Conservation (phyloP, 75 land plant species). For the Pinus tabuliformis region DNA sequence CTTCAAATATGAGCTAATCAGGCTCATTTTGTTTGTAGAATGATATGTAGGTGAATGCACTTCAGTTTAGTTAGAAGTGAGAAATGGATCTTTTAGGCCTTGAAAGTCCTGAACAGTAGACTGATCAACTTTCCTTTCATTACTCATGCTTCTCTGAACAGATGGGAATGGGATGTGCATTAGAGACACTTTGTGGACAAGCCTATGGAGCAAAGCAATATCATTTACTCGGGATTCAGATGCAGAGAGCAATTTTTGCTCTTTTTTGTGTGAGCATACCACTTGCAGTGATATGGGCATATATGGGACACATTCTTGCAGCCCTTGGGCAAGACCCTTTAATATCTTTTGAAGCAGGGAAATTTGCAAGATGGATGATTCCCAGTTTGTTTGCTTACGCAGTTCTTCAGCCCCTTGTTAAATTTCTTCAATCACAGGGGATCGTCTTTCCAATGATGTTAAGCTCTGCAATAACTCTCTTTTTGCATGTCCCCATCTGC, state of each 20-base stretch:
- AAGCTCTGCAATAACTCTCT: conserved; percentile 37
- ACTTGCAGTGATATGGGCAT: conserved; percentile 62
- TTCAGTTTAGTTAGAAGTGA: too few relatives aligned
- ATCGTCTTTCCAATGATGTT: conserved; percentile 71
- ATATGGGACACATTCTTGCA: conserved; percentile 46
- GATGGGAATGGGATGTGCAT: not conserved
- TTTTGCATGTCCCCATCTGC: conserved; percentile 55
- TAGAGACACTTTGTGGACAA: conserved; percentile 90
- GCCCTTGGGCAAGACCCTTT: conserved; percentile 55
- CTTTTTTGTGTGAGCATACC: conserved; percentile 51
- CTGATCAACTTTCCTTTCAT: too few relatives aligned
- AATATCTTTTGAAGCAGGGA: conserved; percentile 57
- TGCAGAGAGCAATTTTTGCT: conserved; percentile 67
- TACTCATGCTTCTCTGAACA: too few relatives aligned
- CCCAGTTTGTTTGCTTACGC: conserved; percentile 68
- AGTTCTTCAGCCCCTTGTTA: conserved; percentile 54
- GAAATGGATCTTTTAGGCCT: too few relatives aligned
- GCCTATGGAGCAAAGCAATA: conserved; percentile 87
- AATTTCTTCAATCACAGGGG: conserved; percentile 75
- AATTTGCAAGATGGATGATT: conserved; percentile 59
- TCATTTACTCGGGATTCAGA: conserved; percentile 63
- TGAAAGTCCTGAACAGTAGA: too few relatives aligned
- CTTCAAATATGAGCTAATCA: too few relatives aligned
- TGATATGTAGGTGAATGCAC: too few relatives aligned
- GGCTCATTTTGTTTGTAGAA: too few relatives aligned